Percentiles rank a stretch among this genome's conserved stretches.
These are phyloP conservation scores for Rasamsonia emersonii DNA, from an alignment of 2,329 filamentous ascomycete genomes.

Conservation along the genomic window DNA sequence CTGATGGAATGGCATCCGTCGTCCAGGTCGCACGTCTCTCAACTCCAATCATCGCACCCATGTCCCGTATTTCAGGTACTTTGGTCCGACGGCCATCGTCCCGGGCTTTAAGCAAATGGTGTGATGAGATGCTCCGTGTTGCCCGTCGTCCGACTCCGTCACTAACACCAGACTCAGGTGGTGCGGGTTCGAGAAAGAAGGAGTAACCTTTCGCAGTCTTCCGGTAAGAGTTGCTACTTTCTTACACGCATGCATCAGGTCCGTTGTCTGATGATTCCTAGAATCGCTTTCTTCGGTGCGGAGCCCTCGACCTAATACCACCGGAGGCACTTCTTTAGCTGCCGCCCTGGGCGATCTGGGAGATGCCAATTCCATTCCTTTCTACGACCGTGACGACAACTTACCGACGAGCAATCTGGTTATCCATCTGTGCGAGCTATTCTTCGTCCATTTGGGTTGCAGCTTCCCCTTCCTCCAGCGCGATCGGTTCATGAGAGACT, in stretches of 20 bases:
- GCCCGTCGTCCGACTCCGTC: not conserved
- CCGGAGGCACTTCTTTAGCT: conserved; percentile 12
- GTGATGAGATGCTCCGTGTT: conserved; percentile 1
- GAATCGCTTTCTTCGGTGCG: conserved; percentile 29
- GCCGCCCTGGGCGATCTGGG: conserved; percentile 14
- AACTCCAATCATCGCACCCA: conserved; percentile 30
- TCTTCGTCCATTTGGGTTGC: conserved; percentile 74
- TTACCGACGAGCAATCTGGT: conserved; percentile 67
- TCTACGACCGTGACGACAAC: conserved; percentile 66
- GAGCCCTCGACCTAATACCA: conserved; percentile 22
- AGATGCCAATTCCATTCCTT: conserved; percentile 46
- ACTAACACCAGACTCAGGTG: conserved; percentile 34
- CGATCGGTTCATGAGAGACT: conserved; percentile 62
- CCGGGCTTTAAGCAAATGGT: conserved; percentile 93
- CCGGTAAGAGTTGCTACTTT: conserved; percentile 19
- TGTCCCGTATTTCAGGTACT: conserved; percentile 84
- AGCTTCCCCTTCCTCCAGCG: conserved; percentile 76
- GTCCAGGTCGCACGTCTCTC: conserved; percentile 28
- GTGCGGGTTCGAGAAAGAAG: conserved; percentile 50
- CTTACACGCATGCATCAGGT: not conserved
- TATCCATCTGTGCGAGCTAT: conserved; percentile 66
- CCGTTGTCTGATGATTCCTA: conserved; percentile 9
- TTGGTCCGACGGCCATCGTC: conserved; percentile 83
- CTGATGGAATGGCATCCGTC: not conserved
- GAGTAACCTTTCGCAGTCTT: conserved; percentile 32